Evolutionary conservation across 2,329 filamentous ascomycete species (phyloP), one percentile per base, ranked within the genome.

Genomic region (Albophoma yamanashiensis): DNA sequence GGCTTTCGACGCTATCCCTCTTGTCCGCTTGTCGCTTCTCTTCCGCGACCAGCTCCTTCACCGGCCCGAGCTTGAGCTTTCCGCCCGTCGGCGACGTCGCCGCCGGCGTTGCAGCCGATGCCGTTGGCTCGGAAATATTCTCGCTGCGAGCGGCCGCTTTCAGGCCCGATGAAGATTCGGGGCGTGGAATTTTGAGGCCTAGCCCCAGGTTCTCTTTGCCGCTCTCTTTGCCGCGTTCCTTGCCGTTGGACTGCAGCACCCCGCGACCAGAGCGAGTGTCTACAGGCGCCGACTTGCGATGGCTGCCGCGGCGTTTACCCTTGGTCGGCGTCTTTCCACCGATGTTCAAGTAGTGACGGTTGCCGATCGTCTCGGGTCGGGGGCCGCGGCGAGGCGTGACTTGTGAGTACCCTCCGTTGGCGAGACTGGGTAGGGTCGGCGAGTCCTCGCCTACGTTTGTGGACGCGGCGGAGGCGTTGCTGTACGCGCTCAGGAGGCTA

Each of bases 401-500:
- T 22, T 55, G 50, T 14, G 50, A 22, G 20, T 15, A 73, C 43
- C 71, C 73, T 27, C 75, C 75, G 53, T 73, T 73, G 31, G 76
- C 64, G 20, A 77, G 67, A 0, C 64, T 67, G 0, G 75, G 73
- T 22, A 79, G 64, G 11, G 75, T 76, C 1, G 76, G 74, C 47
- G 75, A 78, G 12, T 72, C 71, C 0, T 62, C 43, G 39, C 60
- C 47, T 20, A 63, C 57, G 60, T 60, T n/a, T 17, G 67, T 66
- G 9, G 70, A 75, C 1, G 66, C 66, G 52, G 73, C 65, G 0
- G 78, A 77, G 1, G 73, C 72, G 22, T 69, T 68, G 70, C 78
- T 80, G 59, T 75, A 72, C 2, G 75, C 72, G 65, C 76, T 81
- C 53, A 81, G 66, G 58, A 78, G 70, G 69, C 79, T 83, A 71